A percentile compares a stretch with the other conserved stretches of the same genome.
Evolutionary conservation across 2,329 filamentous ascomycete genomes (phyloP).

Genomic region (Pseudonectria foliicola): DNA sequence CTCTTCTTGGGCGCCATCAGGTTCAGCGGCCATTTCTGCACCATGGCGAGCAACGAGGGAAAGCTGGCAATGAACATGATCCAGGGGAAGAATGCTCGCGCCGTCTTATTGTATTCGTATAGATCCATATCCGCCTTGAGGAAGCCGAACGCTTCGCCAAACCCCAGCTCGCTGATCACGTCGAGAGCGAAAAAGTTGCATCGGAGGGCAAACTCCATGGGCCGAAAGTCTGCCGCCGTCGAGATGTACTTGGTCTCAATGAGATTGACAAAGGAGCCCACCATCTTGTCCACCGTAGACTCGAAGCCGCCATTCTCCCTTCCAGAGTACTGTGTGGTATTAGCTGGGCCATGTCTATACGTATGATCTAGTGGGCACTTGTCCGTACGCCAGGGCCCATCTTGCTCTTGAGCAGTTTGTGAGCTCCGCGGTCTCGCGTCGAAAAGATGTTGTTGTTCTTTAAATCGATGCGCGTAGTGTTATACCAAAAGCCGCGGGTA

Average conservation of each 20-base stretch:
- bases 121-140: slow-evolving; percentile 38
- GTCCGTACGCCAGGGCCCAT: slow-evolving; percentile 42
- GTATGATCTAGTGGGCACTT: not conserved
- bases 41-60: slow-evolving; percentile 16
- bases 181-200: slow-evolving; percentile 47
- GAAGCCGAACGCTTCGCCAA: slow-evolving; percentile 44
- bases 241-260: slow-evolving; percentile 38
- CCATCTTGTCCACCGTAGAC: slow-evolving; percentile 37
- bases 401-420: slow-evolving; percentile 25
- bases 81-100: slow-evolving; percentile 24
- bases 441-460: slow-evolving; percentile 44
- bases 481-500: slow-evolving; percentile 34
- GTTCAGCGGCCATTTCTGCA: slow-evolving; percentile 20
- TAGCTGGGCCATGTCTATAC: no score
- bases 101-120: slow-evolving; percentile 30
- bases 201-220: slow-evolving; percentile 40
- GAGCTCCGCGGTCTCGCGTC: slow-evolving; percentile 38
- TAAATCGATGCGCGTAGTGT: slow-evolving; percentile 42
- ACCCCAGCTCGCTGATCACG: slow-evolving; percentile 43
- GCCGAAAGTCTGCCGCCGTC: slow-evolving; percentile 16
- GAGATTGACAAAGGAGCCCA: slow-evolving; percentile 38
- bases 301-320: slow-evolving; percentile 47
- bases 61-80: slow-evolving; percentile 11
- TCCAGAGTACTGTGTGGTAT: slow-evolving; percentile 40
- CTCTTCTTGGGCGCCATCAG: slow-evolving; percentile 21